Conservation (phyloP, 352 stramenopile species). For the Phytophthora fragariaefolia region DNA sequence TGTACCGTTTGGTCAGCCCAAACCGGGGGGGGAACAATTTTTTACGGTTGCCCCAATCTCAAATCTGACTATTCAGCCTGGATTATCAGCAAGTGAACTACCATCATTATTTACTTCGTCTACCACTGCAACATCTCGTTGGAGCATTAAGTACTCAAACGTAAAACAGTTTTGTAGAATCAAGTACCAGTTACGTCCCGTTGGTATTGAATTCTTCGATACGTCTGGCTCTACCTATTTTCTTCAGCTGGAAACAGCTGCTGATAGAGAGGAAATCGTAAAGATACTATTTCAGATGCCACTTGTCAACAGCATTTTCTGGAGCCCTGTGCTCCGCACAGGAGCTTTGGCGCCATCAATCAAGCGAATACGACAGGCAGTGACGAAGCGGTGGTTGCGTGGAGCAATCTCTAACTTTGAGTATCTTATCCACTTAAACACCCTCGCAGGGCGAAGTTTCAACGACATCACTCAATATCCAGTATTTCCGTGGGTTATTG, state of each 20-base stretch:
- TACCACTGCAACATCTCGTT: constrained; percentile 38
- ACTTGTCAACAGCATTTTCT: constrained; percentile 84
- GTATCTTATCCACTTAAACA: constrained; percentile 97
- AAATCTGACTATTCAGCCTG: not conserved
- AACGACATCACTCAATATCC: constrained; percentile 99
- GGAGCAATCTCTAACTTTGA: constrained; percentile 92
- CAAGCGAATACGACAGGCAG: constrained; percentile 70
- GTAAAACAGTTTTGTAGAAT: constrained; percentile 83
- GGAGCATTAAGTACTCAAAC: constrained; percentile 67
- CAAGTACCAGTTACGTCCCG: constrained; percentile 79
- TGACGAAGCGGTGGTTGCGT: constrained; percentile 78
- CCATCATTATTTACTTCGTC: not conserved
- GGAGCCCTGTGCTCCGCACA: constrained; percentile 70
- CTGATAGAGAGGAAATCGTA: constrained; percentile 68
- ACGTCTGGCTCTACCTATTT: constrained; percentile 75
- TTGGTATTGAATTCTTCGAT: constrained; percentile 83
- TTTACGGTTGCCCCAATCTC: constrained; percentile 58
- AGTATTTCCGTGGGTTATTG: constrained; percentile 96
- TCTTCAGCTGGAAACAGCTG: constrained; percentile 62
- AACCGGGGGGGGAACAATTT: constrained; percentile 36
- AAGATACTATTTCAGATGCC: constrained; percentile 83
- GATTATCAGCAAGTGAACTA: not conserved
- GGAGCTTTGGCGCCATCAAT: constrained; percentile 65
- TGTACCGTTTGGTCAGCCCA: constrained; percentile 51
- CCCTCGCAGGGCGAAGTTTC: constrained; percentile 94